Evolutionary conservation across 83 land plant genomes (phyloP).

Genomic region (Picea engelmannii): DNA sequence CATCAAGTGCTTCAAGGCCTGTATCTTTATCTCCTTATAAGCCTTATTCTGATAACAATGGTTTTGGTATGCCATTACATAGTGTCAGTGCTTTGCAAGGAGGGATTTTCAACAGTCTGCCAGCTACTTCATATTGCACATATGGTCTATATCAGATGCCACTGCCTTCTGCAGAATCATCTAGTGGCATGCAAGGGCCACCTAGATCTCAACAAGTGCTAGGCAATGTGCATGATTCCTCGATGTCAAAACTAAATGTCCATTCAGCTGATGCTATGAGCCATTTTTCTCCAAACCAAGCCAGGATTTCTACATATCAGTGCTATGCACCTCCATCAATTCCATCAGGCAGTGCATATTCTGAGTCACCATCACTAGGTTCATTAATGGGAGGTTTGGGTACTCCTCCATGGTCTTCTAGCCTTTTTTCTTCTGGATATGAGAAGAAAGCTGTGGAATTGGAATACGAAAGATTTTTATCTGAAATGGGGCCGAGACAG

Average conservation of each 20-base stretch:
- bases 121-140: not conserved
- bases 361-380: not conserved
- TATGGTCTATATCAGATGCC: conserved; percentile 9
- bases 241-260: not conserved
- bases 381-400: not conserved
- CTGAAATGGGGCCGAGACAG: not conserved
- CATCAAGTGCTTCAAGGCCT: too few species aligned
- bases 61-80: not conserved
- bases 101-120: not conserved
- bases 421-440: conserved; percentile 5
- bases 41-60: not conserved
- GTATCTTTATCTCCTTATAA: not conserved
- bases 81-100: not conserved
- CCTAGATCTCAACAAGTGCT: not conserved
- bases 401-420: not conserved
- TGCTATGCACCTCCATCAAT: not conserved
- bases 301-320: conserved; percentile 1
- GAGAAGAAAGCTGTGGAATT: not conserved
- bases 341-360: not conserved
- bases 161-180: not conserved
- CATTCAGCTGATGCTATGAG: conserved; percentile 8
- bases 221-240: not conserved
- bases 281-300: not conserved
- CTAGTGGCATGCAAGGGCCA: not conserved
- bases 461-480: conserved; percentile 19